Evolutionary conservation across 441 rosid species (phyloP), one percentile per base, ranked within the genome.

Genomic region (Adansonia madagascariensis): DNA sequence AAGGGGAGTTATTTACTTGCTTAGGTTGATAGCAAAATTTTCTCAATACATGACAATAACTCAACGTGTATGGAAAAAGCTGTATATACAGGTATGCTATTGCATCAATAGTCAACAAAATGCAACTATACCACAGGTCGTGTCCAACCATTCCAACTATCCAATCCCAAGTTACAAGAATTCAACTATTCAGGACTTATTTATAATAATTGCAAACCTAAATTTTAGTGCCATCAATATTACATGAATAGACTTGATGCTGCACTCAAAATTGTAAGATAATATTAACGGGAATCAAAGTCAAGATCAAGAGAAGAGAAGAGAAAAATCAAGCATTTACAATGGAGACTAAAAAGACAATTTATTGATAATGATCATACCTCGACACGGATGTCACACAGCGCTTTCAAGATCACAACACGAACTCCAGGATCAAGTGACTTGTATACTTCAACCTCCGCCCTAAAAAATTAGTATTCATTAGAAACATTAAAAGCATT

Each of bases 361-460:
- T 27, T 27, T 27, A 27, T 27, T 27, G 31, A 69, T 73, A 50
- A 74, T 24, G 49, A 66, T 39, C 60, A 63, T 90, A 97, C 99
- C 99, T 97, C 99, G 75, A 91, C 98, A 79, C 99, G 98, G 73
- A 97, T 97, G 85, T 97, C 99, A 71, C 98, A 97, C 20, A 94
- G 80, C 8, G 98, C 99, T 89, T 93, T 97, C 88, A 97, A 82
- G 78, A 97, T 97, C 87, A 93, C 93, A 84, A 94, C 95, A 67
- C 99, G 98, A 77, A 90, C 88, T 71, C 92, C 90, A 64, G 99
- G 98, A 84, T 97, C 99, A 82, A 97, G 97, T 56, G 90, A 81
- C 81, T 85, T 94, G 84, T 97, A 97, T 47, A 55, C 77, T 81
- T 93, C 97, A 85, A 86, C 71, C 88, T 97, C 99, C 84, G 80